phyloP scores from a whole-genome alignment of 176 grass and related monocot species.

The Melocanna baccifera region DNA sequence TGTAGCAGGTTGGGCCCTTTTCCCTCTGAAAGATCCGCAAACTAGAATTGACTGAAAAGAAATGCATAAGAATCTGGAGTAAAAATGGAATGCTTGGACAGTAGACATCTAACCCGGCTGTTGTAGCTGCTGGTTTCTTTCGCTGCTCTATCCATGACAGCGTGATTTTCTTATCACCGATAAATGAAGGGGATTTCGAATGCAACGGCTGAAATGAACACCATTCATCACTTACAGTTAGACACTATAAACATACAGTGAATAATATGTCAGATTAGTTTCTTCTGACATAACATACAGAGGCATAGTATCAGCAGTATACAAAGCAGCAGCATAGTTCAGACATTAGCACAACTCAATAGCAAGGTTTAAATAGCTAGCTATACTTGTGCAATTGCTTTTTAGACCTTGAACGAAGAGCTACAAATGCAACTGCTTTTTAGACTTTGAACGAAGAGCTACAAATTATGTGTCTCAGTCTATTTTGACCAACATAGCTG shows the following conservation, averaged over 20 bases:
- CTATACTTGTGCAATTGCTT: not conserved
- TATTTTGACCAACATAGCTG: not conserved
- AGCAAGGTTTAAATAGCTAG: not conserved
- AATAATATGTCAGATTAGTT: conserved; percentile 2
- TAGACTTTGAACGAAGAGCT: not conserved
- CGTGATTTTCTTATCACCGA: conserved; percentile 78
- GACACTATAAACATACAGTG: not conserved
- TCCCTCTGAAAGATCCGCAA: conserved; percentile 50
- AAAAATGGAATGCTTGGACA: conserved; percentile 3
- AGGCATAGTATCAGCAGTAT: not conserved
- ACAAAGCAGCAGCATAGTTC: not conserved
- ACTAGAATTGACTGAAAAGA: conserved; percentile 1
- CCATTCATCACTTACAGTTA: conserved; percentile 12
- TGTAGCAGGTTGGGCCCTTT: conserved; percentile 51
- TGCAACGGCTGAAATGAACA: conserved; percentile 77
- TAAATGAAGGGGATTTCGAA: conserved; percentile 79
- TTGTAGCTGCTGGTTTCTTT: conserved; percentile 60
- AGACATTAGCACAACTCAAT: not conserved
- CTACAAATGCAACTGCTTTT: not conserved
- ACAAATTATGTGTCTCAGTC: not conserved
- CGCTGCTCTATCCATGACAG: conserved; percentile 83
- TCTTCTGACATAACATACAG: not conserved
- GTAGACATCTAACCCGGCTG: conserved; percentile 43
- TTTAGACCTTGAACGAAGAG: not conserved
- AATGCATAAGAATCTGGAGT: conserved; percentile 10